Conservation (phyloP, 2,329 filamentous ascomycete species). For the Epichloe sibirici region DNA sequence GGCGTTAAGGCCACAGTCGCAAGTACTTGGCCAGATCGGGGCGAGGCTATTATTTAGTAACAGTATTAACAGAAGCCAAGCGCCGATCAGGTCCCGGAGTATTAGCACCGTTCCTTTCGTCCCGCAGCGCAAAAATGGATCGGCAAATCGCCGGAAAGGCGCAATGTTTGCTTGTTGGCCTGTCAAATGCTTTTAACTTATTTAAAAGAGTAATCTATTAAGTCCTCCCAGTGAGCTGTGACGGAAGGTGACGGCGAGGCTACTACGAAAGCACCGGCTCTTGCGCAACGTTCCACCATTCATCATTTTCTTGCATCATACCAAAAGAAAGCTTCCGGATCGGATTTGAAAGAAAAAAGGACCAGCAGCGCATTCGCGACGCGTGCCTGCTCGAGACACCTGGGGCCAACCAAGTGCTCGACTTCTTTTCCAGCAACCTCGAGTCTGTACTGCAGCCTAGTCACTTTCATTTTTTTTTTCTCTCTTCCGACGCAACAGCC, state of each 20-base stretch:
- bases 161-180: background rate
- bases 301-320: background rate
- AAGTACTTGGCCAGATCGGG: conserved; percentile 11
- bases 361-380: background rate
- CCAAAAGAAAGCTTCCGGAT: background rate
- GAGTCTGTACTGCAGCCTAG: background rate
- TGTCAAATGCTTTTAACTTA: background rate
- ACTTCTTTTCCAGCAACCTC: background rate
- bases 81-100: background rate
- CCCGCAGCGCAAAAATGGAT: background rate
- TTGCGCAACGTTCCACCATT: background rate
- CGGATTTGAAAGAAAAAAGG: background rate
- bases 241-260: background rate
- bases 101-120: too few relatives aligned
- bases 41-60: background rate
- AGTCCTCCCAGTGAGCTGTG: background rate
- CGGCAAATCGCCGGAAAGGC: conserved; percentile 11
- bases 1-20: conserved; percentile 24
- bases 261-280: background rate
- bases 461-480: background rate
- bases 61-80: background rate
- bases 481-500: background rate
- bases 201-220: too few relatives aligned
- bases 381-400: background rate
- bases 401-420: background rate